phyloP scores from a whole-genome alignment of 257 asterid species.

The Nicotiana noctiflora region DNA sequence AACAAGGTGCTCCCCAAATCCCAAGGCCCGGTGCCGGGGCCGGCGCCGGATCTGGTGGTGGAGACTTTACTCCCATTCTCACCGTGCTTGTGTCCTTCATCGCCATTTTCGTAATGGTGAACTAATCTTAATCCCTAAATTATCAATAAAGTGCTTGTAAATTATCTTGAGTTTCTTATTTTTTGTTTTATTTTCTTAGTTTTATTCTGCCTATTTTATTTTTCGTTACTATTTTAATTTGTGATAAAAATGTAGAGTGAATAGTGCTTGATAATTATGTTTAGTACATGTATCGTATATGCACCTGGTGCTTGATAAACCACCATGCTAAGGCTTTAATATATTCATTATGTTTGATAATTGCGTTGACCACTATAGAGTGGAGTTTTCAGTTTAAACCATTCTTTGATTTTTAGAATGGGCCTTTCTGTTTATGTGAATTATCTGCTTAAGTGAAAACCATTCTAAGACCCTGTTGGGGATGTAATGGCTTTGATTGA shows the following conservation, averaged over 20 bases:
- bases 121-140: background rate
- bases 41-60: constrained; percentile 29
- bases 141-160: background rate
- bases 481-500: background rate
- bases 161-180: background rate
- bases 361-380: background rate
- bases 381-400: background rate
- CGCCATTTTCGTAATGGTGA: constrained; percentile 50
- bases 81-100: constrained; percentile 37
- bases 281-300: background rate
- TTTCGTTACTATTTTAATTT: background rate
- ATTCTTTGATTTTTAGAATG: background rate
- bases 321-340: background rate
- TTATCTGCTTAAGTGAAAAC: background rate
- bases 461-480: background rate
- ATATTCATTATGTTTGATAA: background rate
- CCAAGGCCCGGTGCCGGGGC: constrained; percentile 17
- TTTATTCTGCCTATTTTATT: background rate
- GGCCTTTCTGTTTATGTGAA: background rate
- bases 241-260: background rate
- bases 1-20: constrained; percentile 23
- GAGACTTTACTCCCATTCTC: constrained; percentile 40
- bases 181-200: no score
- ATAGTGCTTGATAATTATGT: background rate
- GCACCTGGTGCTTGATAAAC: background rate